Evolutionary conservation across 768 basidiomycete species (phyloP).

Genomic region (Kwoniella mangroviensis): DNA sequence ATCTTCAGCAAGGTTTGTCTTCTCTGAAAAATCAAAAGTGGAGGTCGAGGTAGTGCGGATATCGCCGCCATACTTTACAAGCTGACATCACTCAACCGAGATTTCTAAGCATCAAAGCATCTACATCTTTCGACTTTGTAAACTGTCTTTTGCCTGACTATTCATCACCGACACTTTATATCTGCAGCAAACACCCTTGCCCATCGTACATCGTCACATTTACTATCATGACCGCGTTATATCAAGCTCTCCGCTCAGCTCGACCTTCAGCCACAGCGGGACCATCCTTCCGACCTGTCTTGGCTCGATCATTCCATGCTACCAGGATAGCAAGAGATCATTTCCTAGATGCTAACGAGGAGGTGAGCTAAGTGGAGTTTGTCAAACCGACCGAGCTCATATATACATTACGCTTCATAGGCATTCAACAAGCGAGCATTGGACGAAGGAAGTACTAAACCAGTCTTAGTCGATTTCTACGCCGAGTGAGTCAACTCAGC

Average conservation of each 20-base stretch:
- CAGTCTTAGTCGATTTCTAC: slow-evolving; percentile 55
- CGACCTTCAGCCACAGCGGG: slow-evolving; percentile 8
- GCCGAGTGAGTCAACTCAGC: slow-evolving; percentile 36
- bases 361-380: slow-evolving; percentile 22
- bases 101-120: not conserved
- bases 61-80: slow-evolving; percentile 11
- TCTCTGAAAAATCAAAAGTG: slow-evolving; percentile 5
- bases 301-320: slow-evolving; percentile 31
- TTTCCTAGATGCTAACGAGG: slow-evolving; percentile 37
- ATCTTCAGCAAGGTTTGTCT: not conserved
- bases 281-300: slow-evolving; percentile 14
- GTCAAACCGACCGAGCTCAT: not conserved
- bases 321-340: slow-evolving; percentile 38
- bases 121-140: not conserved
- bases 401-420: slow-evolving; percentile 12
- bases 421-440: slow-evolving; percentile 41
- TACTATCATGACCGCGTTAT: not conserved
- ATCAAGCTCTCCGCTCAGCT: slow-evolving; percentile 3
- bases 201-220: not conserved
- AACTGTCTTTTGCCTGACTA: not conserved
- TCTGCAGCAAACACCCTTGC: no score
- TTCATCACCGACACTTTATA: no score
- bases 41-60: not conserved
- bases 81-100: not conserved
- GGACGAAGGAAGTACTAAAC: slow-evolving; percentile 33